Percentiles rank a stretch among this genome's conserved stretches.
These are phyloP conservation scores for Leptographium wingfieldii DNA, from an alignment of 2,329 filamentous ascomycete species.

Conservation along the genomic window DNA sequence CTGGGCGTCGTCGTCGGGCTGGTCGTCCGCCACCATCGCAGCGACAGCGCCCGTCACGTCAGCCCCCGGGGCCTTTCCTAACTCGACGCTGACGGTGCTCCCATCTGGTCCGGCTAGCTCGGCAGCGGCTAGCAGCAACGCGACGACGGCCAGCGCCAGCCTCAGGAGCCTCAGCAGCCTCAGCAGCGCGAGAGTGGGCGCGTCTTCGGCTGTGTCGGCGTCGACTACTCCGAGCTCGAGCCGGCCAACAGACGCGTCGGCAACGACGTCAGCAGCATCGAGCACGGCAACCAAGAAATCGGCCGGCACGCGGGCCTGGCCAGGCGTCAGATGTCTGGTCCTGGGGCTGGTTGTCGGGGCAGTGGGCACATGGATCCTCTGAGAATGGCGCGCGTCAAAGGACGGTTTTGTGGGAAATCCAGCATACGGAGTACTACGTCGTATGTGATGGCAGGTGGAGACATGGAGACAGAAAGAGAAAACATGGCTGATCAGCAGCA, in stretches of 20 bases:
- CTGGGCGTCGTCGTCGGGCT: too few relatives aligned
- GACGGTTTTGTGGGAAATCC: too few relatives aligned
- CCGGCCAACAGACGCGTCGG: background rate
- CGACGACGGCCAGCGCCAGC: background rate
- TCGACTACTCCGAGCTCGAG: background rate
- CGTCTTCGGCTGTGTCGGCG: background rate
- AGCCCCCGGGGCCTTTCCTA: background rate
- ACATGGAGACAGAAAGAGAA: too few relatives aligned
- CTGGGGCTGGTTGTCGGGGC: background rate
- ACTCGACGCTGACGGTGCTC: background rate
- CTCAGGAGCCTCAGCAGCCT: background rate
- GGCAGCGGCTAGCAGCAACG: background rate
- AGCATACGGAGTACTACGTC: too few relatives aligned
- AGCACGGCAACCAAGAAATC: background rate
- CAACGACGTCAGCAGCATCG: background rate
- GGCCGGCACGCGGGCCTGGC: background rate
- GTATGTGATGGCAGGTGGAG: too few relatives aligned
- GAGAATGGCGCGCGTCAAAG: too few relatives aligned
- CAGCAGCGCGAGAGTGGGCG: background rate
- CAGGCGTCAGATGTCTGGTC: background rate
- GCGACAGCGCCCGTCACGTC: background rate
- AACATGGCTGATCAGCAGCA: too few relatives aligned
- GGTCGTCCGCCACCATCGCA: background rate
- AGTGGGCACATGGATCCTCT: background rate
- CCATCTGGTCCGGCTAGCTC: background rate